Conservation (phyloP, 768 basidiomycete genomes). For the Calocybe gangraenosa region DNA sequence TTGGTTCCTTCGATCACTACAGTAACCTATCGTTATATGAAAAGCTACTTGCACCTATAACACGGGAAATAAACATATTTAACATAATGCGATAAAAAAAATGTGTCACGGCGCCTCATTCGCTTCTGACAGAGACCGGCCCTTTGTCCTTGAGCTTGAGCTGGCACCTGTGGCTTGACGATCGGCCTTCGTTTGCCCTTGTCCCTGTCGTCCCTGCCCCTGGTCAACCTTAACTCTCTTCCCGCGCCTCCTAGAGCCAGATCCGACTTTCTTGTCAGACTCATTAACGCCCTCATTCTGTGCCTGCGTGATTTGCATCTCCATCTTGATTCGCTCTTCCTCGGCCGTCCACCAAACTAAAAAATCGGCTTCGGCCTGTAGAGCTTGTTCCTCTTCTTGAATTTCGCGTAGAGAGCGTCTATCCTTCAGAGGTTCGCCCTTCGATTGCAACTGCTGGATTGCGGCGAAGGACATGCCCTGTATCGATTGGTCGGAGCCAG, state of each 20-base stretch:
- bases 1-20: too few relatives aligned
- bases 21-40: too few relatives aligned
- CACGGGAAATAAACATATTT: too few relatives aligned
- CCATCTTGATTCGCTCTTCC: constrained; percentile 62
- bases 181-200: constrained; percentile 4
- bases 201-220: not conserved
- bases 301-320: constrained; percentile 21
- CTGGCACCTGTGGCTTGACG: not conserved
- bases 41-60: too few relatives aligned
- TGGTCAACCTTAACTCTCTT: constrained; percentile 4
- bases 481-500: constrained; percentile 27
- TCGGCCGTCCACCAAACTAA: constrained; percentile 88
- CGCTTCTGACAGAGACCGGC: too few relatives aligned
- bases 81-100: too few relatives aligned
- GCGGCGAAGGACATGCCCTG: constrained; percentile 64
- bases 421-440: constrained; percentile 32
- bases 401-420: constrained; percentile 75
- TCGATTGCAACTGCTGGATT: constrained; percentile 70
- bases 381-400: constrained; percentile 75
- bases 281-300: not conserved
- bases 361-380: constrained; percentile 73
- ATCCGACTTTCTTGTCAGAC: not conserved
- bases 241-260: not conserved
- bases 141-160: not conserved
- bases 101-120: too few relatives aligned